Evolutionary conservation across 2,329 filamentous ascomycete genomes (phyloP), one percentile per base, ranked within the genome.

Genomic region (Talaromyces funiculosus): DNA sequence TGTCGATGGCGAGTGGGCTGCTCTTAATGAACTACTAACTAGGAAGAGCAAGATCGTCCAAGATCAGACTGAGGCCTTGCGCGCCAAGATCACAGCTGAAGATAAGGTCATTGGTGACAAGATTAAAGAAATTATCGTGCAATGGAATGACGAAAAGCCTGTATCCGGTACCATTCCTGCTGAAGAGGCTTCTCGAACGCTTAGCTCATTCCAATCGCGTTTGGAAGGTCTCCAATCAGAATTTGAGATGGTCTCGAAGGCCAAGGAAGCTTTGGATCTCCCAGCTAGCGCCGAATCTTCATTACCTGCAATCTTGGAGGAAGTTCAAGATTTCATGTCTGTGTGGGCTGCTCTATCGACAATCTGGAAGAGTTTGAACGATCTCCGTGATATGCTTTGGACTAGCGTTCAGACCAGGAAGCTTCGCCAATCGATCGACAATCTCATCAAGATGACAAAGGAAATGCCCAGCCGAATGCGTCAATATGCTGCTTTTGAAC

Each of bases 401-500:
- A 95, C 89, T 60, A 96, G 90, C 70, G 90, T 99, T 1, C 92
- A 97, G 71, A 93, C 95, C 8, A 86, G 94, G 64, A 99, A 97
- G 77, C 86, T 99, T 61, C 86, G 94, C 38, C 85, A 90, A 67
- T 90, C 90, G 64, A 87, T 99, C 55, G 93, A 99, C 70, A 88
- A 89, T 53, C 83, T 97, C 57, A 90, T 97, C 73, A 96, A 96
- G 80, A 96, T 96, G 84, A 97, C 92, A 37, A 97, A 96, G 78
- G 93, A 97, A 64, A 97, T 99, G 94, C 94, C 95, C 0, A 96
- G 92, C 75, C 88, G 94, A 62, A 97, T 99, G 93, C 88, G 95
- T 63, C 95, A 99, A 71, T 99, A 99, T 74, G 93, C 95, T 67
- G 95, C 95, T n/a, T 99, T 99, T 72, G 95, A 99, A 75, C 93